Conservation (phyloP, 2,329 filamentous ascomycete species). For the Epichloe glyceriae region DNA sequence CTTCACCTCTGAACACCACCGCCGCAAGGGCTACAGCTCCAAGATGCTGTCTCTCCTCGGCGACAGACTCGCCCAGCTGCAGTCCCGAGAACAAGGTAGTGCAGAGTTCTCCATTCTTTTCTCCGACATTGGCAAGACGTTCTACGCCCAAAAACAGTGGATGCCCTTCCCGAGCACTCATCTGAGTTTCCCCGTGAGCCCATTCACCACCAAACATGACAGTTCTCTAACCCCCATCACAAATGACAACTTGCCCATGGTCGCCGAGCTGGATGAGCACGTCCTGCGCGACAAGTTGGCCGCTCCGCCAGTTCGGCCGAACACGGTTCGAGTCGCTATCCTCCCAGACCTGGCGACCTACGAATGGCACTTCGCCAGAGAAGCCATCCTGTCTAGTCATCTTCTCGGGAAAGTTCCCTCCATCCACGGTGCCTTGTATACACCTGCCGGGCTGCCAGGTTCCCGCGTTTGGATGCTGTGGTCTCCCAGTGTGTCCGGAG, state of each 20-base stretch:
- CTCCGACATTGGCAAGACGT: slow-evolving; percentile 74
- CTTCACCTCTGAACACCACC: slow-evolving; percentile 54
- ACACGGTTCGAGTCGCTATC: slow-evolving; percentile 21
- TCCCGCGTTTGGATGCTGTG: slow-evolving; percentile 62
- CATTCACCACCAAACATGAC: slow-evolving; percentile 15
- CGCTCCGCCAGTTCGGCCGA: slow-evolving; percentile 8
- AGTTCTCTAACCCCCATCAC: slow-evolving; percentile 31
- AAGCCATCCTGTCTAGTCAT: slow-evolving; percentile 60
- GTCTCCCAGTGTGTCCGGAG: slow-evolving; percentile 52
- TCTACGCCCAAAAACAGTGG: slow-evolving; percentile 72
- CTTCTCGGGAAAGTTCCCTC: slow-evolving; percentile 43
- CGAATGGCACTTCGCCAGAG: slow-evolving; percentile 57
- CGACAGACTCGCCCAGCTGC: slow-evolving; percentile 18
- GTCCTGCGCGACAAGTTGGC: slow-evolving; percentile 43
- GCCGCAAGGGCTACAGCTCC: slow-evolving; percentile 63
- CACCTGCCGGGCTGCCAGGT: slow-evolving; percentile 28
- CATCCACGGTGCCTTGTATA: slow-evolving; percentile 59
- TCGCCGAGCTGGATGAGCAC: slow-evolving; percentile 52
- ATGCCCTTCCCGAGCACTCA: slow-evolving; percentile 60
- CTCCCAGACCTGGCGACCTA: slow-evolving; percentile 19
- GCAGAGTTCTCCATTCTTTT: slow-evolving; percentile 63
- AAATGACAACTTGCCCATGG: slow-evolving; percentile 43
- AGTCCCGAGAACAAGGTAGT: slow-evolving; percentile 18
- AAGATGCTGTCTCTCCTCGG: slow-evolving; percentile 61
- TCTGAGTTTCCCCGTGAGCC: slow-evolving; percentile 39